Base-by-base conservation (phyloP, 2,329 filamentous ascomycete species). In the Epichloe glyceriae region DNA sequence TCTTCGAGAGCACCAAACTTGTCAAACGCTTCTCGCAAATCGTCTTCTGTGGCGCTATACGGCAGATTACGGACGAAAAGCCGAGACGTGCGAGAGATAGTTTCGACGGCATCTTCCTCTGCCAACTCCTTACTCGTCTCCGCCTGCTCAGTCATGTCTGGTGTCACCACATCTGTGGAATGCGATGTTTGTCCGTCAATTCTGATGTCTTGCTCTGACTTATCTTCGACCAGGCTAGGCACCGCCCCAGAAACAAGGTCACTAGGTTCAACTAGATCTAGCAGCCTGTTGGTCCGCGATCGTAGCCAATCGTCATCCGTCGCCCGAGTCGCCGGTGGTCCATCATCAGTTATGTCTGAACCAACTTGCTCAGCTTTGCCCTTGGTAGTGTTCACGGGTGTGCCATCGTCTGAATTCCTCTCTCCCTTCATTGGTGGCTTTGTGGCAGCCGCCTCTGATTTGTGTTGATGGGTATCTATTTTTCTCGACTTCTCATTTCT, bases 271-370 rank as follows among this genome's bases (percentile, higher is more conserved):
- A 90, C 74, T 30, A 97, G 73, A 64, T 91, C 93, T 47, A 96
- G 74, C 46, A 95, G 72, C 60, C 91, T 80, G 68, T 84, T 96
- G 14, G 90, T 97, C 58, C 86, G 82, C 55, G 86, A 91, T 52
- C 91, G 82, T 58, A 96, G 74, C 93, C 93, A 98, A 67, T 97
- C 90, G 54, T 84, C 82, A 68, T 96, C 89, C 20, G 85, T 83
- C 3, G 82, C 73, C 47, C 72, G 70, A 57, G 62, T 51, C 58
- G 60, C 52, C 54, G 59, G 56, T 42, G 60, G 55, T 48, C 61
- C 57, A 50, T 57, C 55, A 48, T 60, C 57, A 49, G 55, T 52
- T 48, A 55, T 54, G 50, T 60, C 57, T 51, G 54, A 49, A 50
- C 55, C 53, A 52, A 55, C 49, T 47, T 50, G 52, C 49, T 54